A percentile compares a stretch with the other conserved stretches of the same genome.
Evolutionary conservation across 2,329 filamentous ascomycete genomes (phyloP).

Genomic region (Colletotrichum tabaci): DNA sequence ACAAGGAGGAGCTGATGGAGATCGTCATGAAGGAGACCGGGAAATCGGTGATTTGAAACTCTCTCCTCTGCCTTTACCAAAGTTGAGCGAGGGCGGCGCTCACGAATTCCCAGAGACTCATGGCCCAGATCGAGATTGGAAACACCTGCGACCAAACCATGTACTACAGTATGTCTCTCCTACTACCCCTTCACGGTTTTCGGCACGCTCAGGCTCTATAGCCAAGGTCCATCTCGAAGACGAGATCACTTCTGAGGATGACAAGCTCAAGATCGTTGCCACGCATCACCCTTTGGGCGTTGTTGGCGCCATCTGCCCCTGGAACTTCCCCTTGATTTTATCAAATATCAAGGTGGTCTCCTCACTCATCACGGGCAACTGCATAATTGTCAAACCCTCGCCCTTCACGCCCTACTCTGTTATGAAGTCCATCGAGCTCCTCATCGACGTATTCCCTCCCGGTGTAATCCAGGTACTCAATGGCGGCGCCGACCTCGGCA

Average conservation of each 20-base stretch:
- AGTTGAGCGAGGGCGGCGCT: background rate
- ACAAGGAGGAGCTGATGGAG: constrained; percentile 59
- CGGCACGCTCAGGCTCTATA: constrained; percentile 30
- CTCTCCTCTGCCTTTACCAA: too few relatives aligned
- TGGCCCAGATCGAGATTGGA: constrained; percentile 57
- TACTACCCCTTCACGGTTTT: background rate
- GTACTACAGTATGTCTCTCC: constrained; percentile 52
- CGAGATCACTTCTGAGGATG: constrained; percentile 63
- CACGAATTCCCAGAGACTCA: constrained; percentile 40
- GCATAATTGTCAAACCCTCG: constrained; percentile 66
- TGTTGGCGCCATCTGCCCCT: constrained; percentile 70
- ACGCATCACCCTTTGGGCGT: constrained; percentile 65
- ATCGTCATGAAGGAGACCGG: constrained; percentile 65
- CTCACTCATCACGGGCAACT: constrained; percentile 66
- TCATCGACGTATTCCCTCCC: constrained; percentile 63
- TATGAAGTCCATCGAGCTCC: constrained; percentile 67
- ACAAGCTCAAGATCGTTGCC: constrained; percentile 56
- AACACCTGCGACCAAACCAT: constrained; percentile 55
- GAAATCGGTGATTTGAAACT: constrained; percentile 58
- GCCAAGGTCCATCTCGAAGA: constrained; percentile 58
- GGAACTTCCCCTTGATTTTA: constrained; percentile 70
- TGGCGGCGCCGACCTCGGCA: constrained; percentile 68
- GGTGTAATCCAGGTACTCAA: constrained; percentile 71
- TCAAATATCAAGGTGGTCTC: constrained; percentile 65
- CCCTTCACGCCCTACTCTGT: constrained; percentile 69